Base-by-base conservation (phyloP, 352 stramenopile genomes). In the Pythium utonaiense region DNA sequence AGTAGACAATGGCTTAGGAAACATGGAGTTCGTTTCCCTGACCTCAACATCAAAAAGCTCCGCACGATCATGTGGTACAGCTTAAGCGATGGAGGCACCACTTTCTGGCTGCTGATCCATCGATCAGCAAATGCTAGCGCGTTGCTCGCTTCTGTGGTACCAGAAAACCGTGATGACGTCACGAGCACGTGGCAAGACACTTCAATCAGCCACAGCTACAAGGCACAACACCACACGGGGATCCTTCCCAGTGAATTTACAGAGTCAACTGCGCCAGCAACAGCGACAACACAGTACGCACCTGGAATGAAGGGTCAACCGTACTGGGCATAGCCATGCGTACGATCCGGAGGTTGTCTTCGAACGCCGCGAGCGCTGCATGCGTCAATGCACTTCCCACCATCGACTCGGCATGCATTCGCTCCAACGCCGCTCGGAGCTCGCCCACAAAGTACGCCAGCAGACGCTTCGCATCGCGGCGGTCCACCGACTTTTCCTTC, bases 181-280 rank as follows among this genome's bases (percentile, higher is more conserved):
- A 77, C 75, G 5, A 73, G 69, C 12, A 74, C 72, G 24, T 90
- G 83, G 40, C 70, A 88, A 7, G 75, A 79, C 31, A 87, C 50
- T 47, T 88, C 78, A 21, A 88, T 66, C 8, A 92, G 55, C 83
- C 83, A 92, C 24, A 85, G 60, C 83, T 92, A 9, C 17, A 51
- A 36, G 57, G 40, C n/a, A 49, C 7, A 21, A 50, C 31, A 55
- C 1, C 38, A 21, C n/a, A n/a, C n/a, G n/a, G n/a, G n/a, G n/a
- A n/a, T n/a, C n/a, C n/a, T n/a, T n/a, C n/a, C n/a, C n/a, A n/a
- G n/a, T n/a, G n/a, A n/a, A n/a, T n/a, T n/a, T n/a, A n/a, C n/a
- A n/a, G n/a, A n/a, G n/a, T n/a, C n/a, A n/a, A n/a, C n/a, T n/a
- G n/a, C 28, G 9, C 25, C 55, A 62, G 42, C 33, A 10, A 14